Conservation (phyloP, 1,284 basidiomycete genomes). For the Cryptococcus floricola region DNA sequence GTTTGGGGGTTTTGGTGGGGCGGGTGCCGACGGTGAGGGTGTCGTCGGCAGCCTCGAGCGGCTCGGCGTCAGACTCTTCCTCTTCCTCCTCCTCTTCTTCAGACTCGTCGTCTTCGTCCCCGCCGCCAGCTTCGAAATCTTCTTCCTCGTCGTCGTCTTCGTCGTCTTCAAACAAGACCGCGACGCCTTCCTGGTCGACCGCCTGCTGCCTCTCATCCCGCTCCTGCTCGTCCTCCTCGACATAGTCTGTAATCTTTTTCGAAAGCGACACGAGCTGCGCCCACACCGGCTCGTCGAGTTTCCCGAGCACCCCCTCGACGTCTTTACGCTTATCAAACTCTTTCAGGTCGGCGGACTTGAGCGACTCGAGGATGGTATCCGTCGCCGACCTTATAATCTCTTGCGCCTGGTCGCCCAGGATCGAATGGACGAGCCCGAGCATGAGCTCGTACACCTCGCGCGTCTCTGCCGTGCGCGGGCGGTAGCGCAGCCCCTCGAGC, state of each 20-base stretch:
- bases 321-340: conserved; percentile 99
- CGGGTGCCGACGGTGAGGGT: conserved; percentile 63
- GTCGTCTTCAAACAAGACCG: conserved; percentile 94
- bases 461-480: conserved; percentile 89
- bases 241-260: conserved; percentile 97
- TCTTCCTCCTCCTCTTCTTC: conserved; percentile 67
- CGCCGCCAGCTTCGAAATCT: conserved; percentile 64
- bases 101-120: conserved; percentile 55
- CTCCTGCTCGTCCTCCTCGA: conserved; percentile 75
- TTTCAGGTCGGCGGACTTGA: conserved; percentile 87
- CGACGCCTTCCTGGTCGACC: conserved; percentile 73
- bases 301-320: conserved; percentile 68
- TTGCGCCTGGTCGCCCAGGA: conserved; percentile 90
- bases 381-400: conserved; percentile 93
- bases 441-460: conserved; percentile 92
- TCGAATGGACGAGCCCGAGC: conserved; percentile 72
- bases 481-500: conserved; percentile 87
- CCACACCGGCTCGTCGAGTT: conserved; percentile 71
- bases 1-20: conserved; percentile 27
- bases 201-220: conserved; percentile 59
- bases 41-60: conserved; percentile 51
- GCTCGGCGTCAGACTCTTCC: conserved; percentile 51
- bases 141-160: conserved; percentile 85
- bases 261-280: conserved; percentile 78
- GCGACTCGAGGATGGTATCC: conserved; percentile 80